Base-by-base conservation (phyloP, 768 basidiomycete species). In the Mycena maculata region DNA sequence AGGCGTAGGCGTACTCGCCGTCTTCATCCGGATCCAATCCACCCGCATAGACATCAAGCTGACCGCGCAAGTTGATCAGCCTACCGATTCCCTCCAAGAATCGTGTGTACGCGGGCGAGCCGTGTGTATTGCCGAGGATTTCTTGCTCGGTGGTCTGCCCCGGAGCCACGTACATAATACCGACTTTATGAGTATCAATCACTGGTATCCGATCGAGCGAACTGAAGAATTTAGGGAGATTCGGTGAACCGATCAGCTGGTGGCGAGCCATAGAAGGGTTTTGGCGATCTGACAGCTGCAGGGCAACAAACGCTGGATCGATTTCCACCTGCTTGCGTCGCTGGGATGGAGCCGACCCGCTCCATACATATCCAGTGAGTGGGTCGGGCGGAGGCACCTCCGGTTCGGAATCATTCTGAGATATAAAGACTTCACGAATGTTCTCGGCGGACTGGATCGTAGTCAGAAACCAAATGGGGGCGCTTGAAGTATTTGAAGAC, bases 111-210 rank as follows among this genome's bases (percentile, higher is more conserved):
- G 95, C 92, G 1, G 96, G 95, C 0, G 97, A 98, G 10, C 98
- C 98, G 76, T 97, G 91, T 2, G 88, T 87, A 76, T 99, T 99
- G 63, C 86, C 84, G 22, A 99, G 85, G 57, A 99, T 98, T 61
- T 97, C 94, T 20, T 80, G 77, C 76, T 99, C 97, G 39, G 87
- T 80, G 10, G 83, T 90, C 78, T 99, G 98, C 2, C 94, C 95
- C 5, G 95, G 94, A 0, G 92, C 96, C 48, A 96, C 97, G 73
- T 99, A 99, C 81, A 99, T 85, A 62, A 99, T 92, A 4, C 95
- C 98, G 38, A 99, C 92, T 78, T 98, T 97, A 79, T 99, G 95
- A 0, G 94, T 96, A 78, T 99, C 98, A 66, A 99, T 96, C 72
- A 99, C 95, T 0, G 96, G 96, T 44, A 93, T 92, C 45, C 87